Percentiles rank a stretch among this genome's conserved stretches.
Evolutionary conservation across 768 basidiomycete species (phyloP).

Genomic region (Mrakia gelida): DNA sequence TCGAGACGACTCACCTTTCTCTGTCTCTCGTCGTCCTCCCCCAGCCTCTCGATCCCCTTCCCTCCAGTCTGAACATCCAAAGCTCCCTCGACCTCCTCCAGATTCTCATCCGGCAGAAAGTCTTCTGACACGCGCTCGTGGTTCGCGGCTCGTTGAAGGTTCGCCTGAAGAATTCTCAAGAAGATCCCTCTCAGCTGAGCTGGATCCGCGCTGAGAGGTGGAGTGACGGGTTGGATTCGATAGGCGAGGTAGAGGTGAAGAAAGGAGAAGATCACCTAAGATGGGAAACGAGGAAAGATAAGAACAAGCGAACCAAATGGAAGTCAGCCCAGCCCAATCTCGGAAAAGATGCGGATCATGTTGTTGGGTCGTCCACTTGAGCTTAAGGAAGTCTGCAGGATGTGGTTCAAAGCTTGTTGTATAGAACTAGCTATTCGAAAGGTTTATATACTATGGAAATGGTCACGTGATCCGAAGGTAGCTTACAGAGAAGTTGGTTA

Average conservation of each 20-base stretch:
- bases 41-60: slow-evolving; percentile 50
- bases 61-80: neutral
- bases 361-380: too few species aligned
- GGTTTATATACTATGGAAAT: too few species aligned
- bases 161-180: neutral
- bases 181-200: slow-evolving; percentile 1
- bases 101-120: neutral
- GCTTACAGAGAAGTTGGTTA: too few species aligned
- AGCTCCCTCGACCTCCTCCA: slow-evolving; percentile 17
- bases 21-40: slow-evolving; percentile 57
- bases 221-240: slow-evolving; percentile 9
- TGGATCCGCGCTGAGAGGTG: neutral
- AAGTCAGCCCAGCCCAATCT: neutral
- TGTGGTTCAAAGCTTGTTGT: too few species aligned
- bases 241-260: neutral
- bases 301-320: neutral
- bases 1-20: slow-evolving; percentile 8
- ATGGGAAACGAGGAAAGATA: neutral
- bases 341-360: too few species aligned
- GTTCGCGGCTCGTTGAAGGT: neutral
- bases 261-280: slow-evolving; percentile 24
- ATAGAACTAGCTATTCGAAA: too few species aligned
- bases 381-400: too few species aligned
- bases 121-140: neutral
- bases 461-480: too few species aligned